Conservation (phyloP, 2,329 filamentous ascomycete species). For the Neofusicoccum kwambonambiense region DNA sequence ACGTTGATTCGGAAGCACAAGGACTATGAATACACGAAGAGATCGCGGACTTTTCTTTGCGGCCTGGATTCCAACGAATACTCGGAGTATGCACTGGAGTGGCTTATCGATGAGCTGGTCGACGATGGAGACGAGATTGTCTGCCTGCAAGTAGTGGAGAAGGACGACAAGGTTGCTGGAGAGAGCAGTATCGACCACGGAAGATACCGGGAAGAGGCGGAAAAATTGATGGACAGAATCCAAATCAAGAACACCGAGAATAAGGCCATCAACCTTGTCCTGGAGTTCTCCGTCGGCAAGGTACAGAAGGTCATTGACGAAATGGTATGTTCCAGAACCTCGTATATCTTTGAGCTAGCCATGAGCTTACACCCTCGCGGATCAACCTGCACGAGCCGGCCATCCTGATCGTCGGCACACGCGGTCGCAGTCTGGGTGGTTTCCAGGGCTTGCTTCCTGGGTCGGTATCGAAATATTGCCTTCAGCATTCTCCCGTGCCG, state of each 20-base stretch:
- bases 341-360: background rate
- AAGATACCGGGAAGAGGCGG: conserved; percentile 73
- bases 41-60: conserved; percentile 85
- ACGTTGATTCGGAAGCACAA: conserved; percentile 84
- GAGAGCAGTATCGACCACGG: conserved; percentile 62
- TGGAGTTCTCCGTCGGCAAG: conserved; percentile 88
- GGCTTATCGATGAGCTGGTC: conserved; percentile 87
- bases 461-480: conserved; percentile 89
- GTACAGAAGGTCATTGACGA: conserved; percentile 87
- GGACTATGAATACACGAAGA: conserved; percentile 76
- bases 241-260: conserved; percentile 78
- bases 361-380: conserved; percentile 46
- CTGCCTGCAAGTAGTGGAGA: conserved; percentile 84
- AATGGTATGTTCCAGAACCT: conserved; percentile 62
- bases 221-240: conserved; percentile 70
- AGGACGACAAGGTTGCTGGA: conserved; percentile 68
- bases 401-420: conserved; percentile 86
- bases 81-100: conserved; percentile 87
- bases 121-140: conserved; percentile 93
- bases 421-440: conserved; percentile 78
- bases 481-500: conserved; percentile 89
- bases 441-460: conserved; percentile 84
- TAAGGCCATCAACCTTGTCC: conserved; percentile 77
- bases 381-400: conserved; percentile 90
- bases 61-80: conserved; percentile 90